These are phyloP conservation scores for Parachaetomium inaequale DNA, from an alignment of 495 filamentous ascomycete species.

Conservation along the genomic window DNA sequence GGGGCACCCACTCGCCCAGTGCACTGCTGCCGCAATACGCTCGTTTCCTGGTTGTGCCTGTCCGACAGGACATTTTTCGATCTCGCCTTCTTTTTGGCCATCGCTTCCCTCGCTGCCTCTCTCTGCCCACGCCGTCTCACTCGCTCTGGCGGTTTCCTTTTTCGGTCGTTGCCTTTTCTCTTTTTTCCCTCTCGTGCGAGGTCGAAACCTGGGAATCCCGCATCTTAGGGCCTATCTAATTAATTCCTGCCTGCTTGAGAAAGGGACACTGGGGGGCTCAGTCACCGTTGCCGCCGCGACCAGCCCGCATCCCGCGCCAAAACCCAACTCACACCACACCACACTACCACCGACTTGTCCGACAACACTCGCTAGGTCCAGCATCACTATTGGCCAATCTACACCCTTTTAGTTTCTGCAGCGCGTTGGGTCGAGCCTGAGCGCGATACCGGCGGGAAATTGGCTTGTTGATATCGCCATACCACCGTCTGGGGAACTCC, in stretches of 20 bases:
- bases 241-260: constrained; percentile 2
- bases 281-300: constrained; percentile 23
- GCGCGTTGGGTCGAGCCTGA: not conserved
- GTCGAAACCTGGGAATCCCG: not conserved
- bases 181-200: not conserved
- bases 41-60: constrained; percentile 19
- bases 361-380: constrained; percentile 18
- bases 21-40: constrained; percentile 1
- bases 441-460: not conserved
- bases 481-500: not conserved
- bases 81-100: constrained; percentile 28
- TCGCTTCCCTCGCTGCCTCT: constrained; percentile 9
- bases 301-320: constrained; percentile 8
- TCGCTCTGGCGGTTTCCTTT: constrained; percentile 49
- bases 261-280: constrained; percentile 16
- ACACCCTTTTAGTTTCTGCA: not conserved
- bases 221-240: not conserved
- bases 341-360: not conserved
- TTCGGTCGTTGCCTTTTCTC: constrained; percentile 33
- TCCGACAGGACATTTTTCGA: constrained; percentile 24
- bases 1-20: constrained; percentile 13
- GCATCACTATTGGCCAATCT: not conserved
- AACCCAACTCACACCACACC: not conserved
- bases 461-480: not conserved
- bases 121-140: constrained; percentile 36